Base-by-base conservation (phyloP, 192 early-diverging fungal genomes). In the Rhizophagus prolifer region DNA sequence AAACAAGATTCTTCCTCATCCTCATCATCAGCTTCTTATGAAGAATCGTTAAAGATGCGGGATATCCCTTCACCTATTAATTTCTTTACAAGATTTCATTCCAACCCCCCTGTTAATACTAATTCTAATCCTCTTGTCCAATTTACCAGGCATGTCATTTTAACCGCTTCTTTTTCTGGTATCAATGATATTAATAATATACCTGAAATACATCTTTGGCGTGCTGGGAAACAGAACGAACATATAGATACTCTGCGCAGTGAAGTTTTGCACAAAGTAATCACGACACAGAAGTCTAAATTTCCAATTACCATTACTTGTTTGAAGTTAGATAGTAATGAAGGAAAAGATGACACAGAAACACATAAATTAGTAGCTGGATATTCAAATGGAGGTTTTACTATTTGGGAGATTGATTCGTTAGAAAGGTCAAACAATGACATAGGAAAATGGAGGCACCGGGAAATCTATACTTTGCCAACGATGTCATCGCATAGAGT, bases 321-420 rank as follows among this genome's bases (percentile, higher is more conserved):
- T 72, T 25, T 77, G 28, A 77, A 77, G 26, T 72, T 77, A n/a
- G 76, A 75, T 80, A 68, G 70, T 21, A 46, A 67, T 70, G 31
- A 60, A 61, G 31, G 19, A 26, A 64, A 74, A 58, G 36, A 58
- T 58, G 30, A 61, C 31, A n/a, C 50, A 34, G 28, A 79, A 36
- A 69, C 58, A 12, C 36, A 65, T 78, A 38, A 72, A 64, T n/a
- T 87, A 71, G 66, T 82, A 64, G 75, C 79, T 25, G 75, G 82
- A 9, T 81, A 83, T 78, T 81, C 76, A 21, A 81, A 79, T 70
- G 82, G 82, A 6, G 82, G 80, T 26, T 81, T 83, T 61, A 72
- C 69, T 16, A 50, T 83, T 58, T 83, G 72, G 71, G 77, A 79
- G 44, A 23, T 83, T 31, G 79, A 78, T 62, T 25, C 66, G 12